Conservation (phyloP, 441 rosid genomes). For the Corymbia calophylla region DNA sequence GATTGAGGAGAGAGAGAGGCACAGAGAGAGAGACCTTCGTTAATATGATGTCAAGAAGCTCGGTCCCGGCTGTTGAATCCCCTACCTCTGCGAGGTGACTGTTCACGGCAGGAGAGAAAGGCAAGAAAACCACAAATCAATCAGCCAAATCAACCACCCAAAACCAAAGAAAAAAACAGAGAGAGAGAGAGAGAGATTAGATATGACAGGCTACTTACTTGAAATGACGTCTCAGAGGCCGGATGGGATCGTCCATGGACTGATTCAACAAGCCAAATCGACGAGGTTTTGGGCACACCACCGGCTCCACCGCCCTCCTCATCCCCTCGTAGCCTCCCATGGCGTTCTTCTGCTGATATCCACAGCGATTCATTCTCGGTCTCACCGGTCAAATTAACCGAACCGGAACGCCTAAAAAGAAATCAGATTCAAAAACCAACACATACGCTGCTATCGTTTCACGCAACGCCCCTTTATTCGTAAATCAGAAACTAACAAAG, state of each 20-base stretch:
- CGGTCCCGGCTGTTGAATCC: slow-evolving; percentile 4
- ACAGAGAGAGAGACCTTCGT: neutral
- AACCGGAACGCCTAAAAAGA: neutral
- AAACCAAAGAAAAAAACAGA: neutral
- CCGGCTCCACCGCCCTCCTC: slow-evolving; percentile 23
- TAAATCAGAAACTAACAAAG: neutral
- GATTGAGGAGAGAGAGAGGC: neutral
- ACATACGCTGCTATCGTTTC: neutral
- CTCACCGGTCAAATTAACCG: neutral
- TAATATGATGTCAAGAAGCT: slow-evolving; percentile 11
- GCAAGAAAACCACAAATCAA: neutral
- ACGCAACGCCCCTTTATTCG: neutral
- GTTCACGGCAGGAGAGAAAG: neutral
- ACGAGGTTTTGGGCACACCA: slow-evolving; percentile 63
- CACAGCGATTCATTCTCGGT: slow-evolving; percentile 17
- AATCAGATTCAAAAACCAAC: neutral
- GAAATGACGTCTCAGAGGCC: slow-evolving; percentile 14
- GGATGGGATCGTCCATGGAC: slow-evolving; percentile 14
- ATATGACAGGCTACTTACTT: neutral
- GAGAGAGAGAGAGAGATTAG: neutral
- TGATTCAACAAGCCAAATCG: slow-evolving; percentile 33
- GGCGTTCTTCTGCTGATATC: slow-evolving; percentile 26
- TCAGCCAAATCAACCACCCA: neutral
- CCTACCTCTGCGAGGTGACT: neutral
- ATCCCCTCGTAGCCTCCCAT: slow-evolving; percentile 33